These are phyloP conservation scores for Falciphora oryzae DNA, from an alignment of 2,329 filamentous ascomycete species.

Conservation along the genomic window DNA sequence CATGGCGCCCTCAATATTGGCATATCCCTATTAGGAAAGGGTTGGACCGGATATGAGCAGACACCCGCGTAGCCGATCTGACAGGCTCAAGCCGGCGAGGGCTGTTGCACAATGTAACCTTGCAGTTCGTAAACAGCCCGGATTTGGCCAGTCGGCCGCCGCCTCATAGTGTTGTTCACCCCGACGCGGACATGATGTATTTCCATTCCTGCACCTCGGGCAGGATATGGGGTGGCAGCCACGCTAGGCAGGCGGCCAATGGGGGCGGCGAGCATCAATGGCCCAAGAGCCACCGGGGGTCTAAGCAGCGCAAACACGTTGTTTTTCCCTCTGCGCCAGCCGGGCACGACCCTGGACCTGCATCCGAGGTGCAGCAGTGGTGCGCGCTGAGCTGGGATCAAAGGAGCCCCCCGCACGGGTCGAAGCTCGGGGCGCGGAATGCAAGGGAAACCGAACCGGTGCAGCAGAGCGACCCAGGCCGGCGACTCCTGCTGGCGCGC, in stretches of 20 bases:
- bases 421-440: not conserved
- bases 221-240: not conserved
- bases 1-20: not conserved
- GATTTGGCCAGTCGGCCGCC: not conserved
- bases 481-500: too few species aligned
- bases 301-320: not conserved
- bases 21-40: not conserved
- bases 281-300: too few species aligned
- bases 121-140: not conserved
- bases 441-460: too few species aligned
- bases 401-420: not conserved
- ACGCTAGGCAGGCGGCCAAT: too few species aligned
- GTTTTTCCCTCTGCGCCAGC: not conserved
- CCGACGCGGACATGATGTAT: constrained; percentile 1
- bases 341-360: not conserved
- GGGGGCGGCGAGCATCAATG: not conserved
- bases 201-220: not conserved
- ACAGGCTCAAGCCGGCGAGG: not conserved
- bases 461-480: too few species aligned
- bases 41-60: not conserved
- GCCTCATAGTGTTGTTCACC: not conserved
- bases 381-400: not conserved
- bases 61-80: not conserved
- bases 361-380: not conserved
- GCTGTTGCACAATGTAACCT: not conserved